Evolutionary conservation across 139 green algal genomes (phyloP).

Genomic region (Tetradesmus lagerheimii): DNA sequence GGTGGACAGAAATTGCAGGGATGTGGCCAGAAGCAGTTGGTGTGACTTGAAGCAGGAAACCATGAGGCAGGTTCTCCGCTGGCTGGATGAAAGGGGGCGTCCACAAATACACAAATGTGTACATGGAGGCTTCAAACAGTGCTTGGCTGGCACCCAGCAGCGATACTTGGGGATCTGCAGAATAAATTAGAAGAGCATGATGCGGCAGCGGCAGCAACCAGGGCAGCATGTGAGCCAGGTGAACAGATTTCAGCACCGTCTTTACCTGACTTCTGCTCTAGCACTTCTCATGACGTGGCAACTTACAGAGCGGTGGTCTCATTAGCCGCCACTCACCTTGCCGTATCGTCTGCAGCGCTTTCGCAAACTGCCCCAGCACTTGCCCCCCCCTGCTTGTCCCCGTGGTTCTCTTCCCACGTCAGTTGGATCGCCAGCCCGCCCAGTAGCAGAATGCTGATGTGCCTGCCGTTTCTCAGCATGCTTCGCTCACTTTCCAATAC

Average conservation of each 20-base stretch:
- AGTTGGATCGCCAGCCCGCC: conserved; percentile 83
- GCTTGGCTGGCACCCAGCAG: conserved; percentile 87
- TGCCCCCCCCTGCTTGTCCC: conserved; percentile 61
- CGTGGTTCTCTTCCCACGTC: conserved; percentile 97
- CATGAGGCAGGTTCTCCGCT: conserved; percentile 91
- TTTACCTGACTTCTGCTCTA: too few species aligned
- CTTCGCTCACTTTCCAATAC: too few species aligned
- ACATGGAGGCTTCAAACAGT: conserved; percentile 98
- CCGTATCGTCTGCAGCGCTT: conserved; percentile 13
- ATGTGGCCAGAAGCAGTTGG: too few species aligned
- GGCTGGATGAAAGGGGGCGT: conserved; percentile 92
- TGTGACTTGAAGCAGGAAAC: conserved; percentile 63
- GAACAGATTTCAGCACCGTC: too few species aligned
- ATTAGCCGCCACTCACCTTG: conserved; percentile 23
- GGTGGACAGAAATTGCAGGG: too few species aligned
- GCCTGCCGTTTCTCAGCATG: too few species aligned
- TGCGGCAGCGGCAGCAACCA: too few species aligned
- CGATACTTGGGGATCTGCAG: conserved; percentile 78
- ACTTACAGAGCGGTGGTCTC: too few species aligned
- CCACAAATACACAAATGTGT: conserved; percentile 99
- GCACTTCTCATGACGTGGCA: too few species aligned
- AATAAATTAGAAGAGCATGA: too few species aligned
- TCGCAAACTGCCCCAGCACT: background rate
- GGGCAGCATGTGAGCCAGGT: too few species aligned
- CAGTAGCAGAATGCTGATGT: too few species aligned